Conservation (phyloP, 192 early-diverging fungal genomes). For the Dimargaris verticillata region DNA sequence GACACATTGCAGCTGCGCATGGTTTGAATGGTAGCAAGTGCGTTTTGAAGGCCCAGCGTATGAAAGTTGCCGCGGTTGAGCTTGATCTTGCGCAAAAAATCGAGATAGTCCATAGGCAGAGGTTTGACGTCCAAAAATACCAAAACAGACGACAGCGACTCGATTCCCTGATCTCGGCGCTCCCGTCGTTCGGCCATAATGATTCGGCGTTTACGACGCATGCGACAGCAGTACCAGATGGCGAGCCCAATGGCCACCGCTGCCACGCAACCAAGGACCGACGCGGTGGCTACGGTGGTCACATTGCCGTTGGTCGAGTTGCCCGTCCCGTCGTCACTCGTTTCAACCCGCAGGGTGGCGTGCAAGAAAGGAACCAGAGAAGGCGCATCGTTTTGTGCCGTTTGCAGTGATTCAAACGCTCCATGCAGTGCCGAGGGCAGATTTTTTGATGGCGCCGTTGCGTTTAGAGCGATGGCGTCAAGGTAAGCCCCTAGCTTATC, state of each 20-base stretch:
- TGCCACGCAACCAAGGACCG: not conserved
- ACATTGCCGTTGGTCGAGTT: too few relatives aligned
- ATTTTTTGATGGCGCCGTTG: too few relatives aligned
- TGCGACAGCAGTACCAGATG: not conserved
- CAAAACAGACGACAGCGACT: not conserved
- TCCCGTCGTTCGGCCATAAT: not conserved
- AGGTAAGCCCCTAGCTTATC: too few relatives aligned
- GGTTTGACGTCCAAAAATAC: not conserved
- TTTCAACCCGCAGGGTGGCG: too few relatives aligned
- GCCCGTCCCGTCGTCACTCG: too few relatives aligned
- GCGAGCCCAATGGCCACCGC: not conserved
- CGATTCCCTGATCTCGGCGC: slow-evolving; percentile 5
- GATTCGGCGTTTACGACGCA: slow-evolving; percentile 1
- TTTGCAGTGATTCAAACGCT: too few relatives aligned
- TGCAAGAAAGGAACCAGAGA: too few relatives aligned
- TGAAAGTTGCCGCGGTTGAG: not conserved
- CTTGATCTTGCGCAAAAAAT: slow-evolving; percentile 3
- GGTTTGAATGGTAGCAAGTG: not conserved
- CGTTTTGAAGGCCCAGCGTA: not conserved
- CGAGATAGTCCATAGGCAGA: not conserved
- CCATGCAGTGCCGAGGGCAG: too few relatives aligned
- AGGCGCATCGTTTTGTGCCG: too few relatives aligned
- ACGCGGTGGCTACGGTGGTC: not conserved
- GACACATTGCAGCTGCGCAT: not conserved
- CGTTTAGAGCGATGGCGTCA: too few relatives aligned